Percentiles rank a stretch among this genome's conserved stretches.
Evolutionary conservation across 2,329 filamentous ascomycete species (phyloP).

Genomic region (Fulvia fulva): DNA sequence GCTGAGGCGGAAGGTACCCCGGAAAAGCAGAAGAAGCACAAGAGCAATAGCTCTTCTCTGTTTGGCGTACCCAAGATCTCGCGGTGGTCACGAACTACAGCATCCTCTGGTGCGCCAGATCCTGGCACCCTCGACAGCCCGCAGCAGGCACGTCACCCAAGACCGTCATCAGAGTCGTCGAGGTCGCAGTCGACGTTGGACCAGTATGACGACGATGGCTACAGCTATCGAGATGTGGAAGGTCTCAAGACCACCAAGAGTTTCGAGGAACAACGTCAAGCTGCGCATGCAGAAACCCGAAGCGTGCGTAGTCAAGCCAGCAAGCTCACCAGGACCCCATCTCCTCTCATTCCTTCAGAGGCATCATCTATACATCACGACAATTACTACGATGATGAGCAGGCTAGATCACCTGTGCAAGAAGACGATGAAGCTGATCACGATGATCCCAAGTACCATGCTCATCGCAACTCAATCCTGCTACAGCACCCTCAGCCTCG

Average conservation of each 20-base stretch:
- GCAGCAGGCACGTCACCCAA: constrained; percentile 20
- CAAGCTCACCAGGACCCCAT: constrained; percentile 42
- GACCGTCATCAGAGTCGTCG: constrained; percentile 63
- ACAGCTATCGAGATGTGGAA: constrained; percentile 59
- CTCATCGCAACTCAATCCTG: constrained; percentile 75
- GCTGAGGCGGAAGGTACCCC: constrained; percentile 60
- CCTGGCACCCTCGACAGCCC: constrained; percentile 29
- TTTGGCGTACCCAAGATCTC: constrained; percentile 80
- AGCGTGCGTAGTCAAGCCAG: constrained; percentile 37
- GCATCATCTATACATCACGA: constrained; percentile 33
- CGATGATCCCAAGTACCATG: constrained; percentile 73
- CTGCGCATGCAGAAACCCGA: constrained; percentile 23
- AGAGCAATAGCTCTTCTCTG: constrained; percentile 74
- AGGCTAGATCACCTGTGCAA: constrained; percentile 23
- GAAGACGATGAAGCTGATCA: constrained; percentile 29
- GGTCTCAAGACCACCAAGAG: constrained; percentile 39
- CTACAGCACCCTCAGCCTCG: constrained; percentile 76
- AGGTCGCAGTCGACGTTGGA: constrained; percentile 73
- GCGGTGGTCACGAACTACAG: constrained; percentile 93
- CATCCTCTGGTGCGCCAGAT: constrained; percentile 68
- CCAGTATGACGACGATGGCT: constrained; percentile 48
- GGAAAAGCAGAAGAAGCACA: constrained; percentile 81
- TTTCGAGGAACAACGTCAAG: constrained; percentile 16
- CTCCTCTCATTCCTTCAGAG: constrained; percentile 53
- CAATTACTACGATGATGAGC: constrained; percentile 18